Evolutionary conservation across 306 rosid genomes (phyloP).

Genomic region (Carpinus viminea): DNA sequence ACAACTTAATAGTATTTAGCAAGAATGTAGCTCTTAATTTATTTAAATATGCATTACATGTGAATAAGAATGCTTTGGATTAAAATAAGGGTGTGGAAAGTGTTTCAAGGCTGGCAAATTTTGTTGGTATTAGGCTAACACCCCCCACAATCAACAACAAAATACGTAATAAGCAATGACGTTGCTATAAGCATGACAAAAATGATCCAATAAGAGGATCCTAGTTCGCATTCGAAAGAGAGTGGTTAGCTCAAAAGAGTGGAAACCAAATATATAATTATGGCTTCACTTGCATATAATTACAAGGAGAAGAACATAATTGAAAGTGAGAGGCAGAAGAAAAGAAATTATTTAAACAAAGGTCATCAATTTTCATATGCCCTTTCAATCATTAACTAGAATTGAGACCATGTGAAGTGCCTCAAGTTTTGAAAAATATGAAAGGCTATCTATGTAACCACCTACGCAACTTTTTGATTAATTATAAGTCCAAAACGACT

Average conservation of each 20-base stretch:
- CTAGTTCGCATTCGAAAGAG: slow-evolving; percentile 33
- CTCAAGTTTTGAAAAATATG: slow-evolving; percentile 30
- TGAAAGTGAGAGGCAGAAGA: slow-evolving; percentile 22
- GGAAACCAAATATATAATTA: slow-evolving; percentile 34
- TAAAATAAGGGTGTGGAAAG: slow-evolving; percentile 32
- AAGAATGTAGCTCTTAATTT: not conserved
- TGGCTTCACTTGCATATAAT: slow-evolving; percentile 44
- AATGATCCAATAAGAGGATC: slow-evolving; percentile 30
- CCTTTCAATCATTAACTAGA: slow-evolving; percentile 58
- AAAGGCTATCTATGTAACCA: slow-evolving; percentile 38
- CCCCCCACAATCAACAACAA: slow-evolving; percentile 38
- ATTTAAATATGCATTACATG: not conserved
- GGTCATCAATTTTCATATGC: slow-evolving; percentile 41
- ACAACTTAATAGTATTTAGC: not conserved
- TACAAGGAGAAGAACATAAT: slow-evolving; percentile 25
- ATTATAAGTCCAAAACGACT: slow-evolving; percentile 14
- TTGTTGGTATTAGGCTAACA: slow-evolving; percentile 43
- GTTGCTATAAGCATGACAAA: slow-evolving; percentile 17
- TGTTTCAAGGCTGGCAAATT: slow-evolving; percentile 40
- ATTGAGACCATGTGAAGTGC: slow-evolving; percentile 60
- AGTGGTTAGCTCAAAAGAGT: slow-evolving; percentile 43
- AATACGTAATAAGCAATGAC: slow-evolving; percentile 39
- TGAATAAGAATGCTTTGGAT: slow-evolving; percentile 25
- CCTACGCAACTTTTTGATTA: not conserved
- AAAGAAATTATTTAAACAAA: slow-evolving; percentile 10